Evolutionary conservation across 2,329 filamentous ascomycete species (phyloP).

Genomic region (Fusarium verrucosum): DNA sequence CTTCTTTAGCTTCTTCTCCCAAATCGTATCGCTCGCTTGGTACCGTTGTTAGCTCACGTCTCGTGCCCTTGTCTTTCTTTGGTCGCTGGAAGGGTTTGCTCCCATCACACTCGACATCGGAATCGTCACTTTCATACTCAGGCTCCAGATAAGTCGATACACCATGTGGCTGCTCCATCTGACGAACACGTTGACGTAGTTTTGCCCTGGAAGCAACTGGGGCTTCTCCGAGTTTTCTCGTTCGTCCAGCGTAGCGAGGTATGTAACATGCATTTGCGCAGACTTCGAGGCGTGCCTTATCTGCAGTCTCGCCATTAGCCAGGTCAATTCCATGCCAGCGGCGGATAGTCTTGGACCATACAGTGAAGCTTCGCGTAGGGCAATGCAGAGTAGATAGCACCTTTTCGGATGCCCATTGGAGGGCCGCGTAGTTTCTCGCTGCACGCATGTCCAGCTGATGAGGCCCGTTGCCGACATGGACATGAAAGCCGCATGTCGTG

Average conservation of each 20-base stretch:
- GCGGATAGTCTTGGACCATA: constrained; percentile 18
- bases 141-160: not conserved
- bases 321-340: constrained; percentile 6
- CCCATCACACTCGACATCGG: constrained; percentile 16
- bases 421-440: constrained; percentile 45
- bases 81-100: constrained; percentile 31
- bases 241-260: constrained; percentile 34
- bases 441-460: constrained; percentile 44
- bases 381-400: constrained; percentile 49
- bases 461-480: constrained; percentile 51
- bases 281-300: not conserved
- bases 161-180: not conserved
- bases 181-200: constrained; percentile 1
- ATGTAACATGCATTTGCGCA: not conserved
- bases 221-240: constrained; percentile 40
- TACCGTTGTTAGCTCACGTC: not conserved
- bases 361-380: constrained; percentile 42
- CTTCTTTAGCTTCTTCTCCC: not conserved
- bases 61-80: constrained; percentile 1
- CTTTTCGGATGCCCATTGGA: constrained; percentile 51
- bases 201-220: constrained; percentile 14
- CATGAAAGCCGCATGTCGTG: constrained; percentile 48
- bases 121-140: constrained; percentile 20
- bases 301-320: constrained; percentile 1
- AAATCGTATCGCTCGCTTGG: not conserved